Conservation (phyloP, 805 yeast genomes). For the Nakazawaea ishiwadae region DNA sequence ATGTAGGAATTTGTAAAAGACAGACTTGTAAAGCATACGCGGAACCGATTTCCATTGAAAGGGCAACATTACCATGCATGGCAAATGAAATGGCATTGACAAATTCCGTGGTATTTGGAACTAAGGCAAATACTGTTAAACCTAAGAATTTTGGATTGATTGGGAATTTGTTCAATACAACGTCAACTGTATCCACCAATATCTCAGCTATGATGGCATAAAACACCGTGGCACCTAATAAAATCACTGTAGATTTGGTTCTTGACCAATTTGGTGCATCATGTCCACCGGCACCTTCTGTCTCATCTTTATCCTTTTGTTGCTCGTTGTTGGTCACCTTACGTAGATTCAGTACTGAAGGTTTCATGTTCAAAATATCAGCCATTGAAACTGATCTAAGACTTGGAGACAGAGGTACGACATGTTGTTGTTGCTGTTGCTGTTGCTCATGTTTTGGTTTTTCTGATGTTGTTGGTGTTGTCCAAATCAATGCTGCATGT, state of each 20-base stretch:
- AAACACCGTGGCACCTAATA: slow-evolving; percentile 76
- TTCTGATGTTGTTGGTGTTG: slow-evolving; percentile 49
- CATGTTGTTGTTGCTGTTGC: neutral
- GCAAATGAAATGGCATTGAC: slow-evolving; percentile 97
- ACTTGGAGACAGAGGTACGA: slow-evolving; percentile 9
- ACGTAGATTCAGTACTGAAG: slow-evolving; percentile 6
- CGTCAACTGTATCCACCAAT: slow-evolving; percentile 87
- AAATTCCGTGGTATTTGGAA: slow-evolving; percentile 96
- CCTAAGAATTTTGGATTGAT: slow-evolving; percentile 90
- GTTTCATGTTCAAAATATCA: slow-evolving; percentile 3
- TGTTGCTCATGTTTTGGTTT: slow-evolving; percentile 16
- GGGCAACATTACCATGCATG: slow-evolving; percentile 89
- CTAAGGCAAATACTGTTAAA: slow-evolving; percentile 89
- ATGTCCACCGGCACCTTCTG: slow-evolving; percentile 65
- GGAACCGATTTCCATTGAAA: slow-evolving; percentile 96
- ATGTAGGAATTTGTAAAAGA: slow-evolving; percentile 85
- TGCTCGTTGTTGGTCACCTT: slow-evolving; percentile 4
- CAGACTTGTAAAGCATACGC: slow-evolving; percentile 97
- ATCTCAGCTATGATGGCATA: slow-evolving; percentile 95
- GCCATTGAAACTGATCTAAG: slow-evolving; percentile 12
- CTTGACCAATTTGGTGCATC: slow-evolving; percentile 98
- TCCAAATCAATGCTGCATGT: slow-evolving; percentile 97
- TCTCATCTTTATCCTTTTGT: slow-evolving; percentile 21
- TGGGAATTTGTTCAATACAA: slow-evolving; percentile 73
- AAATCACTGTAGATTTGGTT: slow-evolving; percentile 72